Base-by-base conservation (phyloP, 352 stramenopile species). In the Phytophthora pseudosyringae region DNA sequence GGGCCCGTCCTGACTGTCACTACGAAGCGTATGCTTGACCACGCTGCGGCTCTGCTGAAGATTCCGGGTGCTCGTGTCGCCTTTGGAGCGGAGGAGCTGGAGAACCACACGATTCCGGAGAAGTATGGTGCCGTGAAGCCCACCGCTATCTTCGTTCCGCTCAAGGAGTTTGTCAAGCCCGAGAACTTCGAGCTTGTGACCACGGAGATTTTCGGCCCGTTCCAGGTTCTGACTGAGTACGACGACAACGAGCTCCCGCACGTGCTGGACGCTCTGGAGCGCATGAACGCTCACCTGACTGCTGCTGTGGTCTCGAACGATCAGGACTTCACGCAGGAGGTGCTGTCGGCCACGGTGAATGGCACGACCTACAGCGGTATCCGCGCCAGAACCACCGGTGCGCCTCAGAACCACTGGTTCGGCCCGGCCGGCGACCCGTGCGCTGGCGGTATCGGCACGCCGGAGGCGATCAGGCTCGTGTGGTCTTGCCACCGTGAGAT, bases 401-500 rank as follows among this genome's bases (percentile, higher is more conserved):
- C 94, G 15, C 94, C 94, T 5, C 89, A 98, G 76, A 98, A 97
- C 91, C 95, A 96, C 86, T 98, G 94, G 94, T 98, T 99, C 77
- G 97, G 97, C 60, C 97, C 97, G 12, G 96, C 95, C 10, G 97
- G 97, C 16, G 97, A 99, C 83, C 94, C 97, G 51, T 88, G 96
- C 44, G 97, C 94, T 40, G 97, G 96, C 32, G 98, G 97, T 59
- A 99, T 99, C 67, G 97, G 97, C 53, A 99, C 97, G 69, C 95
- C 95, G 32, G 97, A 99, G 78, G 97, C 97, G 45, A 99, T 99
- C 70, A 96, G 98, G 76, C 79, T 99, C 36, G 97, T 99, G 16
- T 99, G 98, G 98, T 98, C 90, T 41, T 99, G 96, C 81, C 98
- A 99, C 81, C 91, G 97, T 57, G 97, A 99, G 78, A 97, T 99